A percentile compares a stretch with the other conserved stretches of the same genome.
Conservation (phyloP, 331 rosid species). For the Cydonia oblonga region DNA sequence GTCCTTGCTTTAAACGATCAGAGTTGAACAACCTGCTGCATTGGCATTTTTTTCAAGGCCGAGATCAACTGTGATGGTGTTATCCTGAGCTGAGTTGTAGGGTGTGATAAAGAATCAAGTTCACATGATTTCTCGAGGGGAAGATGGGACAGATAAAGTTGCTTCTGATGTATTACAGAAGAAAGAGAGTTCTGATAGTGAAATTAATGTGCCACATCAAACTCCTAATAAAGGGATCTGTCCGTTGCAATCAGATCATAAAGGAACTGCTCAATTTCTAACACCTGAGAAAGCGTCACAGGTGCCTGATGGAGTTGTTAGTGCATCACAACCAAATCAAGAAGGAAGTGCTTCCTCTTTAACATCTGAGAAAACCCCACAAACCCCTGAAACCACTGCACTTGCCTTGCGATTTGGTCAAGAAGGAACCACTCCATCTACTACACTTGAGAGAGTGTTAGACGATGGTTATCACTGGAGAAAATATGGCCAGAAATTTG, state of each 20-base stretch:
- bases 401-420: conserved; percentile 24
- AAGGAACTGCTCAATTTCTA: conserved; percentile 12
- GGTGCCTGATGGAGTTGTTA: conserved; percentile 25
- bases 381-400: conserved; percentile 18
- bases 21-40: conserved; percentile 15
- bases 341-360: conserved; percentile 27
- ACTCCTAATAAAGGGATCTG: conserved; percentile 18
- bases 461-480: conserved; percentile 92
- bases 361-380: conserved; percentile 29
- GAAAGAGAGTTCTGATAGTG: conserved; percentile 26
- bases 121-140: conserved; percentile 65
- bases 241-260: conserved; percentile 20
- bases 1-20: background rate
- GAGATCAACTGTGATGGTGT: conserved; percentile 16
- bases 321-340: conserved; percentile 32
- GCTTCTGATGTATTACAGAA: conserved; percentile 40
- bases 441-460: conserved; percentile 48
- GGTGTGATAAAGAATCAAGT: conserved; percentile 21
- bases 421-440: conserved; percentile 34
- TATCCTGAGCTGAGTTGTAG: conserved; percentile 18
- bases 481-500: conserved; percentile 84
- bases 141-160: conserved; percentile 30
- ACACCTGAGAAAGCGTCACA: conserved; percentile 17
- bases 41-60: conserved; percentile 10
- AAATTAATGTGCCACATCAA: conserved; percentile 23